These are phyloP conservation scores for Colletotrichum acutatum DNA, from an alignment of 2,329 filamentous ascomycete genomes.

Conservation along the genomic window DNA sequence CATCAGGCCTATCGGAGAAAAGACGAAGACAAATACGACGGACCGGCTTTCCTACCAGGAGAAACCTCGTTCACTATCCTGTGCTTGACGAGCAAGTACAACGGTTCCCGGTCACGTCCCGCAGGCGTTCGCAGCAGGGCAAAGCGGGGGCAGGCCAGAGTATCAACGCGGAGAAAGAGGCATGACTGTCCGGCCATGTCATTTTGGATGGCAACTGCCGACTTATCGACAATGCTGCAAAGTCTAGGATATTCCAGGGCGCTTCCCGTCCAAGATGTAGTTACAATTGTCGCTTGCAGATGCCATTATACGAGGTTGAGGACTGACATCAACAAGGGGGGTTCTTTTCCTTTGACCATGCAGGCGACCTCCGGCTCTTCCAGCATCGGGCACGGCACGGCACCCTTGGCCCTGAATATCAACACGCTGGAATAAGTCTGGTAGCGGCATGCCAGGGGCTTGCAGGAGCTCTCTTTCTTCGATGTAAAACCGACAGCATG, in stretches of 20 bases:
- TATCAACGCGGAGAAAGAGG: background rate
- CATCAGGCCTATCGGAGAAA: conserved; percentile 30
- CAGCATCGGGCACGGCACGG: conserved; percentile 4
- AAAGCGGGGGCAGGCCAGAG: background rate
- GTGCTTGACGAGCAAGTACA: background rate
- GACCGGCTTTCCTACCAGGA: conserved; percentile 8
- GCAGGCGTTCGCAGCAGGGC: conserved; percentile 31
- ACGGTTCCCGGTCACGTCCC: conserved; percentile 4
- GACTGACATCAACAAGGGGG: conserved; percentile 9
- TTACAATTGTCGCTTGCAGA: conserved; percentile 2
- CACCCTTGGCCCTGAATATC: conserved; percentile 13
- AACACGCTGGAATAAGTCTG: conserved; percentile 21
- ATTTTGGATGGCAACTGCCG: conserved; percentile 24
- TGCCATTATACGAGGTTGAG: conserved; percentile 16
- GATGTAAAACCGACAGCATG: background rate
- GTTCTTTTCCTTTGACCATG: background rate
- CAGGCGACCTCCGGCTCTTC: conserved; percentile 9
- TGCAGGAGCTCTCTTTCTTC: background rate
- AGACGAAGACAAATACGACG: background rate
- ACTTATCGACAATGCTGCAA: background rate
- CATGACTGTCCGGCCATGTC: background rate
- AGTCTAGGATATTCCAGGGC: background rate
- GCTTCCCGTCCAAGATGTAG: background rate
- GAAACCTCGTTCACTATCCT: background rate
- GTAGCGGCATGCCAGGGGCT: conserved; percentile 5